phyloP scores from a whole-genome alignment of 495 filamentous ascomycete genomes.

The Chlorociboria aeruginascens region DNA sequence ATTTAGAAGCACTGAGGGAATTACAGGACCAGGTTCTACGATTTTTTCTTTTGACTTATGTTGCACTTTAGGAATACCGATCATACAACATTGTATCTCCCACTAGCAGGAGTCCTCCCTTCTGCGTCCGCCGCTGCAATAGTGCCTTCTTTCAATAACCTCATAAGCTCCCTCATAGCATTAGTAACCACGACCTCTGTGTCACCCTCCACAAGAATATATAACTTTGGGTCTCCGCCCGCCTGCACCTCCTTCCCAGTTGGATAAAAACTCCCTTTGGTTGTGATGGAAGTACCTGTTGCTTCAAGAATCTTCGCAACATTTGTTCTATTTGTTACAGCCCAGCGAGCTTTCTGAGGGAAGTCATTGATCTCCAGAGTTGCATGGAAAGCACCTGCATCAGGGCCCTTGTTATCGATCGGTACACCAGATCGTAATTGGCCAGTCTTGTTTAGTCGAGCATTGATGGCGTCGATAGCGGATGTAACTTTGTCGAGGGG shows the following conservation, averaged over 20 bases:
- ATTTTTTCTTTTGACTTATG: background rate
- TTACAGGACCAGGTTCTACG: background rate
- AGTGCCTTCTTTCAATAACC: slow-evolving; percentile 83
- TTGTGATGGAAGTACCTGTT: slow-evolving; percentile 92
- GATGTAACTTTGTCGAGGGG: slow-evolving; percentile 73
- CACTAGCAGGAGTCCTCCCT: slow-evolving; percentile 63
- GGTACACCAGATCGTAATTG: slow-evolving; percentile 84
- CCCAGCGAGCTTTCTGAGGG: slow-evolving; percentile 97
- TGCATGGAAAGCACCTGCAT: slow-evolving; percentile 94
- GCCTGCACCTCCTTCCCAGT: slow-evolving; percentile 66
- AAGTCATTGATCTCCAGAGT: slow-evolving; percentile 99
- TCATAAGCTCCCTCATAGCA: slow-evolving; percentile 84
- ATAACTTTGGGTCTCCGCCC: slow-evolving; percentile 75
- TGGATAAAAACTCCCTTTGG: slow-evolving; percentile 84
- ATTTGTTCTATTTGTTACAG: slow-evolving; percentile 96
- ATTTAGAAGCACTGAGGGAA: background rate
- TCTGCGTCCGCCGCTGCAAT: slow-evolving; percentile 81
- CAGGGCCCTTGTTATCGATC: slow-evolving; percentile 96
- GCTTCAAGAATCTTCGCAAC: slow-evolving; percentile 96
- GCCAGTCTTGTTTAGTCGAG: slow-evolving; percentile 72
- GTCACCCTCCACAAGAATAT: slow-evolving; percentile 95
- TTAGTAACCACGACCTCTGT: slow-evolving; percentile 85
- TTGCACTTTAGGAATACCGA: background rate
- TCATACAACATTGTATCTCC: slow-evolving; percentile 75
- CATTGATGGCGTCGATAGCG: slow-evolving; percentile 77